Evolutionary conservation across 1,139 yeast species (phyloP), one percentile per base, ranked within the genome.

Genomic region (Zygotorulaspora mrakii): DNA sequence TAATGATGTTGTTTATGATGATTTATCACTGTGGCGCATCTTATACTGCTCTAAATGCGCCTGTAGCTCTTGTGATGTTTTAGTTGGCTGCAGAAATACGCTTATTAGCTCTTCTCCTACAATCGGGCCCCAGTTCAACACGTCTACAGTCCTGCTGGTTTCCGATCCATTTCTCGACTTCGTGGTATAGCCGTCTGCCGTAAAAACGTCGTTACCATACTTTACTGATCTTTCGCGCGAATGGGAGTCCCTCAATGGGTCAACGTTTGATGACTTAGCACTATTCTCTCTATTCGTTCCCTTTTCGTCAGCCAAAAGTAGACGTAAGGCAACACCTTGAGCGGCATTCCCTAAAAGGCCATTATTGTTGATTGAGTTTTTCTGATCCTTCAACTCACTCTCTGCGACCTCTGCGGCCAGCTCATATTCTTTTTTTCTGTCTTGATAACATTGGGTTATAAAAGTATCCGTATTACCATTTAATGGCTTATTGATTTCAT

Each of bases 371-470:
- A 10, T 33, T 7, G 7, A 6, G n/a, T n/a, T n/a, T 5, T 9
- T 18, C 18, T 42, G 39, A 12, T 36, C 20, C 5, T 26, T 10
- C 10, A 11, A 13, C 24, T 42, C 48, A 8, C 34, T 28, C 21
- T 37, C 36, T 13, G 42, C 46, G 9, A 34, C 28, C 14, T 20
- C 24, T 14, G 45, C 40, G 5, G 48, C 52, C 14, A 32, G 31
- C 6, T 47, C 46, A 31, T 43, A 33, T 14, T 35, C 41, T 20
- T 35, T 32, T 30, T 38, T 47, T 33, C 32, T 39, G 8, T 30
- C 44, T 23, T 33, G 33, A 32, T 48, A 48, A 14, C 45, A 39
- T 16, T 42, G 43, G 4, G 50, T 48, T 8, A 46, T 22, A 31
- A 40, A 45, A 3, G 27, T 24, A 20, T 45, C 39, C 8, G 31